Evolutionary conservation across 305 asterid genomes (phyloP), one percentile per base, ranked within the genome.

Genomic region (Caryopteris hybrid): DNA sequence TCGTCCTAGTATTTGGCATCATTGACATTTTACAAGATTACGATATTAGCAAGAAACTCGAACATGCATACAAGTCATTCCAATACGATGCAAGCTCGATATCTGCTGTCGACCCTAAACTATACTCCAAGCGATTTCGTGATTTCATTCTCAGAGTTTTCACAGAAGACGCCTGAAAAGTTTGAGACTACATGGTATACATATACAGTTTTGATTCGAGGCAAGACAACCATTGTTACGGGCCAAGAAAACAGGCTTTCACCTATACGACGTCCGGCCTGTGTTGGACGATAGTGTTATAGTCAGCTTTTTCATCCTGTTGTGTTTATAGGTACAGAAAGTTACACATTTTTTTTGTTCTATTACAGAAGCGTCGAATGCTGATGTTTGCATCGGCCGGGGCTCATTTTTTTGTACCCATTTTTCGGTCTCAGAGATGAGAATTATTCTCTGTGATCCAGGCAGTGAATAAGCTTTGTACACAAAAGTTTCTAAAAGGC

Each of bases 41-140:
- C 43, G 98, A 92, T 60, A 89, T 92, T 48, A 88, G 96, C 87
- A 92, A 92, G 91, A 92, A 88, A 85, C 95, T 92, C 17, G 98
- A 92, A 71, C 98, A 92, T 58, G 98, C 98, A 0, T 92, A 92
- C 84, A 92, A 92, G 76, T 84, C 98, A 3, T 82, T 92, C 77
- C 97, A 92, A 48, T 85, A 79, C 16, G 97, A 92, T 48, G 82
- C 97, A 5, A 88, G 86, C 29, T 86, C 96, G 38, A 90, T 90
- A 50, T 92, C 98, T 21, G 96, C 97, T 0, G 98, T 92, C 5
- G 98, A 92, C 61, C 98, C 98, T 64, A 83, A 80, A 38, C 96
- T 85, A 74, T 92, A 92, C 58, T 86, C 97, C 2, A 88, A 72
- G 74, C 90, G 98, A 34, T 92, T 92, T 56, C 87, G 95, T 25